Evolutionary conservation across 2,329 filamentous ascomycete genomes (phyloP), one percentile per base, ranked within the genome.

Genomic region (Fusarium concolor): DNA sequence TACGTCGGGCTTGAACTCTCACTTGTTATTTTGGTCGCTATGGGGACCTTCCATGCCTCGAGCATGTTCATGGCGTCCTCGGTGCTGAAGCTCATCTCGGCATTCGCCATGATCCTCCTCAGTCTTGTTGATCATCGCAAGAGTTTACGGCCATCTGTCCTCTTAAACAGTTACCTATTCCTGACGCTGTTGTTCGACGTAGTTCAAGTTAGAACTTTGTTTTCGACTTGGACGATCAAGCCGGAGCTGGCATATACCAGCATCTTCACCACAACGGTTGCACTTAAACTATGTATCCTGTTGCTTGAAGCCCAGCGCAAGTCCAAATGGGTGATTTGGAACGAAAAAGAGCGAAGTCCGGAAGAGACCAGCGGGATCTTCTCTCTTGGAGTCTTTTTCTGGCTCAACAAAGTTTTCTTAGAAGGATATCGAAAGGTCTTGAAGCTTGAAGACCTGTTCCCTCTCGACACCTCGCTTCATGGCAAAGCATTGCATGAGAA

Each of bases 141-240:
- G n/a, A 75, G 79, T 9, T 74, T 73, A 0, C 75, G 81, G 2
- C 82, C 83, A 1, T 85, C 83, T 0, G 71, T 80, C 0, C 52
- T 85, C 3, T 71, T 86, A 17, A 77, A 71, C n/a, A 63, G 69
- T 15, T 85, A 81, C 47, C 63, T 85, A 5, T 68, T 80, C 10
- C 43, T 84, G 12, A 81, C 80, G 3, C 62, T 82, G 0, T 65
- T 85, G 3, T 75, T 84, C n/a, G 84, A 86, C 39, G 68, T 77
- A 5, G 77, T 77, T 0, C 80, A 81, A 60, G 74, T 75, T 0
- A 76, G 83, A 12, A 84, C 83, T 0, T 56, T 80, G 2, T 84
- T 80, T 74, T 71, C 84, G 22, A 67, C 72, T 31, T 68, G 65
- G 45, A 41, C 49, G 11, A 62, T 49, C 8, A 46, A 61, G 9